Base-by-base conservation (phyloP, 1,139 yeast genomes). In the Saccharomyces hybrid region DNA sequence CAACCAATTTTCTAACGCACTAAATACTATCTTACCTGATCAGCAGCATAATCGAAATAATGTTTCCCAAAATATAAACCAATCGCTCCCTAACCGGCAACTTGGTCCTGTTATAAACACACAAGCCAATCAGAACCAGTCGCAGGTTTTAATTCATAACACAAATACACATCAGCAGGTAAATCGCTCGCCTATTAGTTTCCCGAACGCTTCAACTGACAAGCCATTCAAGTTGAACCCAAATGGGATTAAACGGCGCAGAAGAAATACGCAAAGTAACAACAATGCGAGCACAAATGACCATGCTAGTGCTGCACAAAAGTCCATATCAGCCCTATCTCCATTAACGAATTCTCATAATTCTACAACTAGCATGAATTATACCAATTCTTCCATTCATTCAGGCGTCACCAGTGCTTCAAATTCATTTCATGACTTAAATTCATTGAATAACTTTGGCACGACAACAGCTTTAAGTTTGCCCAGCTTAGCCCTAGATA, bases 211-310 rank as follows among this genome's bases (percentile, higher is more conserved):
- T 38, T 38, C 44, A 20, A 38, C 25, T 9, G 44, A 54, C 16
- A 55, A 56, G 42, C 54, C 64, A 1, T 65, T 65, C 49, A 63
- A 60, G 13, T 50, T 68, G 51, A 65, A 68, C 54, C 71, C 71
- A 2, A 65, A 66, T 47, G 70, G 69, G 2, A 65, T 68, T 14
- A 68, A 67, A 55, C 62, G 61, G 50, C 58, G 70, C 13, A 62
- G 56, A 47, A 59, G 56, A 42, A 52, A 52, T 38, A 49, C 50
- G 4, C 49, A 51, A 16, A 47, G 53, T 27, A 50, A 30, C 31
- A 38, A 34, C 42, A 31, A 27, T 31, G 25, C 44, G 5, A 34
- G 46, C 28, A 14, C 25, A 7, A 28, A 31, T 30, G 38, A n/a
- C 8, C 23, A 16, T 14, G 47, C 20, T 11, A 48, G 32, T 48